Percentiles rank a stretch among this genome's conserved stretches.
Conservation (phyloP, 805 yeast genomes). For the Teunomyces stri region DNA sequence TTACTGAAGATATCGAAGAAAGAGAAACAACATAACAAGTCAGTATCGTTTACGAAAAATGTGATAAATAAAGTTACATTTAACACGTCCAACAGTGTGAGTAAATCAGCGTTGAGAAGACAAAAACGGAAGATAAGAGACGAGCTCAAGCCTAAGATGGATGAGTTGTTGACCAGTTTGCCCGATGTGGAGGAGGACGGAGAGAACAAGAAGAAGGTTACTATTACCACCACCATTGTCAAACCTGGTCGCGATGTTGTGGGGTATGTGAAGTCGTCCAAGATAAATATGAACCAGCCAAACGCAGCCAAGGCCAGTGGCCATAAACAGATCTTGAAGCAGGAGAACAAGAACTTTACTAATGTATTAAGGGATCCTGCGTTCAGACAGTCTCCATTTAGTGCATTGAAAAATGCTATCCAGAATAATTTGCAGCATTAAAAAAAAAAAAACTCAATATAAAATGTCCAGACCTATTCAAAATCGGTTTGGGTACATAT, state of each 20-base stretch:
- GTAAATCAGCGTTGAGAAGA: conserved; percentile 65
- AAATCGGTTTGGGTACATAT: too few relatives aligned
- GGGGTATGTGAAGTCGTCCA: conserved; percentile 21
- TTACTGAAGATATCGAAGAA: conserved; percentile 51
- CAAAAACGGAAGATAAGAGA: conserved; percentile 60
- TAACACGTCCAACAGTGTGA: conserved; percentile 46
- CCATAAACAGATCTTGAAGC: conserved; percentile 49
- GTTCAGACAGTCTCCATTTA: conserved; percentile 62
- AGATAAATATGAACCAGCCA: conserved; percentile 42
- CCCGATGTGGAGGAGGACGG: conserved; percentile 29
- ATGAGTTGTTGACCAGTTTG: conserved; percentile 57
- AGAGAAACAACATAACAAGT: conserved; percentile 45
- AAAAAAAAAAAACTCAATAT: too few relatives aligned
- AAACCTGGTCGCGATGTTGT: conserved; percentile 4
- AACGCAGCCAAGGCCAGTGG: conserved; percentile 44
- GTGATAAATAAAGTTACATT: conserved; percentile 26
- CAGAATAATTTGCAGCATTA: conserved; percentile 20
- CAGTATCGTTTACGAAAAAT: conserved; percentile 34
- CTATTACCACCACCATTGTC: conserved; percentile 15
- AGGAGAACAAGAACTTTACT: conserved; percentile 59
- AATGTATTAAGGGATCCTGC: conserved; percentile 51
- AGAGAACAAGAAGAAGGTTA: conserved; percentile 5
- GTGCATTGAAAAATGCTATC: conserved; percentile 59
- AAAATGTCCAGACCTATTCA: too few relatives aligned
- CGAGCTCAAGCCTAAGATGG: conserved; percentile 64